Percentiles rank a stretch among this genome's conserved stretches.
These are phyloP conservation scores for Aphanomyces astaci DNA, from an alignment of 352 stramenopile genomes.

Conservation along the genomic window DNA sequence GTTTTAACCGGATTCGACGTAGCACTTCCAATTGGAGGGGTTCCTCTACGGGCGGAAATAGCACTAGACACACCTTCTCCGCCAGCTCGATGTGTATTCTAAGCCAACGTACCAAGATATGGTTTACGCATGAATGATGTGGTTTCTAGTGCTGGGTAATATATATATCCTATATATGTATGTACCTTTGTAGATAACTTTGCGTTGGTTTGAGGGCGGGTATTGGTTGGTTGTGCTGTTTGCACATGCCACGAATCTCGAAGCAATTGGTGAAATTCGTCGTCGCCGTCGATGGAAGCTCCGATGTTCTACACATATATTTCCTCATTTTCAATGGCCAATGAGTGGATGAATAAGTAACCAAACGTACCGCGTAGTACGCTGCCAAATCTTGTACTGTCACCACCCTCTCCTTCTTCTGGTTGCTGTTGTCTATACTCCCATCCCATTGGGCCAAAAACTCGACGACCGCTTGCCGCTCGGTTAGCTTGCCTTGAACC, in stretches of 20 bases:
- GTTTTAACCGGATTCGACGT: background rate
- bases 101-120: no score
- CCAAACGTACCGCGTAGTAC: conserved; percentile 37
- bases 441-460: conserved; percentile 31
- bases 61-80: conserved; percentile 39
- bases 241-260: conserved; percentile 23
- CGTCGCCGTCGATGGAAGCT: conserved; percentile 36
- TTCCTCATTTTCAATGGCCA: no score
- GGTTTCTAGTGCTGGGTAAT: no score
- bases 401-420: no score
- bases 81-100: conserved; percentile 18
- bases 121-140: no score
- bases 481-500: conserved; percentile 22
- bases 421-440: background rate
- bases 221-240: conserved; percentile 38
- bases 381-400: conserved; percentile 31
- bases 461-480: conserved; percentile 27
- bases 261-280: conserved; percentile 31
- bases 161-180: no score
- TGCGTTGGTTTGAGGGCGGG: background rate
- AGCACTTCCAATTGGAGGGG: background rate
- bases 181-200: no score
- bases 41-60: conserved; percentile 27
- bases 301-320: conserved; percentile 29
- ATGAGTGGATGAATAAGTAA: no score